Percentiles rank a stretch among this genome's conserved stretches.
phyloP scores from a whole-genome alignment of 768 basidiomycete species.

The Xerocomellus chrysenteron region DNA sequence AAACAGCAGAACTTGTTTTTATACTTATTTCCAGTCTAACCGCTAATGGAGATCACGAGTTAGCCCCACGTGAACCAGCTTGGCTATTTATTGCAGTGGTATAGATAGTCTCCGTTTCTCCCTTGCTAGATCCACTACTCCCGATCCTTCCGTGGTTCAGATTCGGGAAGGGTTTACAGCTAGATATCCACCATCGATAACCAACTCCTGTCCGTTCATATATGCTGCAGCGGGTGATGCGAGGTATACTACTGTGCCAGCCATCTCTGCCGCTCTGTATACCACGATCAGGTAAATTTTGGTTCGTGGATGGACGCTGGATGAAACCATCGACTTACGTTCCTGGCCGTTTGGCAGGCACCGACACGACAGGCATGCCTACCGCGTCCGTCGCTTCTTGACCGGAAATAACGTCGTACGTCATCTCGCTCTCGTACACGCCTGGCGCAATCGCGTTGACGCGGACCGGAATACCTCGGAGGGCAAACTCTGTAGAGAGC shows the following conservation, averaged over 20 bases:
- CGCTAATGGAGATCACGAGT: background rate
- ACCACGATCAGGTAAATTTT: background rate
- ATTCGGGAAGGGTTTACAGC: slow-evolving; percentile 66
- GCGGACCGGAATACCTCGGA: slow-evolving; percentile 66
- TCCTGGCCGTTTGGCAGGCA: slow-evolving; percentile 65
- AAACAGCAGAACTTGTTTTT: background rate
- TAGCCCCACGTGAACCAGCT: background rate
- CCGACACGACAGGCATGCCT: slow-evolving; percentile 56
- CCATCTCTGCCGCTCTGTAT: slow-evolving; percentile 66
- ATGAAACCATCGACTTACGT: slow-evolving; percentile 47
- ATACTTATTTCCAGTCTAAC: background rate
- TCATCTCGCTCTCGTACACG: slow-evolving; percentile 77
- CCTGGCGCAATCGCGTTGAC: slow-evolving; percentile 77
- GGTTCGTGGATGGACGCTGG: background rate
- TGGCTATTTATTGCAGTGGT: background rate
- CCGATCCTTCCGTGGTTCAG: slow-evolving; percentile 20
- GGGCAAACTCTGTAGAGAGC: slow-evolving; percentile 71
- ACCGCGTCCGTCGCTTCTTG: slow-evolving; percentile 50
- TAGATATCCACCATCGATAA: slow-evolving; percentile 72
- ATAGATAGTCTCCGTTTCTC: background rate
- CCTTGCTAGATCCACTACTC: background rate
- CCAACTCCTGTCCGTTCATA: slow-evolving; percentile 75
- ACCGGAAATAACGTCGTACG: slow-evolving; percentile 46
- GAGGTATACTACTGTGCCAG: slow-evolving; percentile 74
- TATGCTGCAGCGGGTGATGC: slow-evolving; percentile 72